These are phyloP conservation scores for Chrysosporium keratinophilum DNA, from an alignment of 2,329 filamentous ascomycete species.

Conservation along the genomic window DNA sequence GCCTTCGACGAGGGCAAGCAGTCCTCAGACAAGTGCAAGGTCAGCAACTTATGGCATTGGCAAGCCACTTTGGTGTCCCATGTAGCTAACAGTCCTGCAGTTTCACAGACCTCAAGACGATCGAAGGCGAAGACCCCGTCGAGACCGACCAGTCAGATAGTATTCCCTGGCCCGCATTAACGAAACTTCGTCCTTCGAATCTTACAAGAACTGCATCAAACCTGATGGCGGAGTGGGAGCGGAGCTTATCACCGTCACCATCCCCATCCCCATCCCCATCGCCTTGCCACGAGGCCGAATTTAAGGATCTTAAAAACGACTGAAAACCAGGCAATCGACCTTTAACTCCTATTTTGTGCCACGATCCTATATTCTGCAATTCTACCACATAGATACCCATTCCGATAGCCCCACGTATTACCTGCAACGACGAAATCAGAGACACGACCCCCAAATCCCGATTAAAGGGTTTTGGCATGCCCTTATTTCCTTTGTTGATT, in stretches of 20 bases:
- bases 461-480: not conserved
- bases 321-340: not conserved
- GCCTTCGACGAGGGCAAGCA: conserved; percentile 37
- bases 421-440: not conserved
- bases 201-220: conserved; percentile 73
- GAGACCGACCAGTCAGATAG: conserved; percentile 30
- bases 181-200: conserved; percentile 62
- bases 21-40: conserved; percentile 46
- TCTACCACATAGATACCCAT: not conserved
- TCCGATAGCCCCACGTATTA: not conserved
- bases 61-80: conserved; percentile 13
- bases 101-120: conserved; percentile 31
- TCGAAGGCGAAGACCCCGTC: conserved; percentile 20
- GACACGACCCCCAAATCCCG: not conserved
- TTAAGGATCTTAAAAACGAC: conserved; percentile 4
- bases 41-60: conserved; percentile 30
- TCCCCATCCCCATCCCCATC: not conserved
- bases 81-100: conserved; percentile 21
- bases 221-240: conserved; percentile 87
- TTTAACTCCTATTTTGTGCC: not conserved
- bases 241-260: conserved; percentile 48
- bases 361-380: not conserved
- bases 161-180: conserved; percentile 59
- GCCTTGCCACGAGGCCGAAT: not conserved
- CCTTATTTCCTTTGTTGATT: not conserved